Evolutionary conservation across 305 asterid genomes (phyloP).

Genomic region (Plantago lanceolata): DNA sequence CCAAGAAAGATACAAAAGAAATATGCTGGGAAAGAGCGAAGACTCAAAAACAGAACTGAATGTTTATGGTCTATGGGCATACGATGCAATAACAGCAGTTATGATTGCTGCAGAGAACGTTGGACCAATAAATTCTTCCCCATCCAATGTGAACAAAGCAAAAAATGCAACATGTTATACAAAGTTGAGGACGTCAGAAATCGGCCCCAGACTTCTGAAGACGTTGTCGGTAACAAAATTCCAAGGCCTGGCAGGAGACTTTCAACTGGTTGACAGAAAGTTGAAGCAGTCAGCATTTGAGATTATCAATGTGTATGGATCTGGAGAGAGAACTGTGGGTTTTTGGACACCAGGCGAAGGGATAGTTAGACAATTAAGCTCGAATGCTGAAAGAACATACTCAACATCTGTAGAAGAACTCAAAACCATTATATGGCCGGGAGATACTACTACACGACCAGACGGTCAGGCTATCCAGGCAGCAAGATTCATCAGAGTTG

Average conservation of each 20-base stretch:
- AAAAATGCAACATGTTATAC: background rate
- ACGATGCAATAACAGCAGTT: conserved; percentile 9
- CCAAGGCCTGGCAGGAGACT: conserved; percentile 50
- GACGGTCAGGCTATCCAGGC: conserved; percentile 34
- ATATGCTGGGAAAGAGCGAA: background rate
- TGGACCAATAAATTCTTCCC: background rate
- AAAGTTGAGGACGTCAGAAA: conserved; percentile 25
- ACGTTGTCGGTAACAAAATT: conserved; percentile 33
- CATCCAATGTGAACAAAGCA: background rate
- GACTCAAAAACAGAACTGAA: background rate
- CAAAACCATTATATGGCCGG: conserved; percentile 41
- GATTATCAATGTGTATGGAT: conserved; percentile 49
- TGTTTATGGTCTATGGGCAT: conserved; percentile 6
- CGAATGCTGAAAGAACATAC: conserved; percentile 16
- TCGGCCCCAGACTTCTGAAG: conserved; percentile 41
- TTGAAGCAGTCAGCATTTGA: conserved; percentile 35
- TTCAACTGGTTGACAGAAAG: conserved; percentile 35
- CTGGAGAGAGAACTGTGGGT: conserved; percentile 48
- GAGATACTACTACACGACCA: conserved; percentile 33
- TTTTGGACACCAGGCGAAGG: conserved; percentile 51
- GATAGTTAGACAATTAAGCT: conserved; percentile 13
- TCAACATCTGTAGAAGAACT: conserved; percentile 28
- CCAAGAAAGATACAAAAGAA: background rate
- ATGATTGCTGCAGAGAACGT: background rate
- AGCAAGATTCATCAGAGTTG: conserved; percentile 30